phyloP scores from a whole-genome alignment of 768 basidiomycete genomes.

The Candolleomyces eurysporus region DNA sequence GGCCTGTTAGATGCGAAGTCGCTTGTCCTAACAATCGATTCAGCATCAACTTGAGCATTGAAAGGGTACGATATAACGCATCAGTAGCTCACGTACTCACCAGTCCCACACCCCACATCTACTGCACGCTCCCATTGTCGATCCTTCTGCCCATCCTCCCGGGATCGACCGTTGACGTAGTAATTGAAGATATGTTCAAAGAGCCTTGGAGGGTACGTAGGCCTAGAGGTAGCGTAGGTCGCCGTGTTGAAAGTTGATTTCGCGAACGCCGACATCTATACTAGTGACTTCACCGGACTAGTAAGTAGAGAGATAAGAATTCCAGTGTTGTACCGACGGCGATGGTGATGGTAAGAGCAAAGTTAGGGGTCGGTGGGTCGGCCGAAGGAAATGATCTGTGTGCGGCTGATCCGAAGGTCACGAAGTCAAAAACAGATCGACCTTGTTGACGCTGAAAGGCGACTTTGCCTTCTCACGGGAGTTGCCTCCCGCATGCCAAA shows the following conservation, averaged over 20 bases:
- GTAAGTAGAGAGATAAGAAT: no score
- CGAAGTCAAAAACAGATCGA: no score
- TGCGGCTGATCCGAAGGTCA: no score
- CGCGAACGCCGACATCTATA: constrained; percentile 71
- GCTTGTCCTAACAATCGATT: constrained; percentile 57
- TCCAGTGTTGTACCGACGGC: no score
- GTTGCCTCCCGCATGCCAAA: no score
- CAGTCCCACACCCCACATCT: constrained; percentile 86
- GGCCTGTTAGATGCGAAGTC: constrained; percentile 46
- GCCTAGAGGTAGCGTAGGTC: constrained; percentile 65
- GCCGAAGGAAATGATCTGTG: no score
- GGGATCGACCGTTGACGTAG: constrained; percentile 32
- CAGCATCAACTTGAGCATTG: background rate
- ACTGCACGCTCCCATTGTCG: constrained; percentile 55
- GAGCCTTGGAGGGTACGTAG: constrained; percentile 67
- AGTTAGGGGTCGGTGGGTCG: no score
- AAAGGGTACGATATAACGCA: background rate
- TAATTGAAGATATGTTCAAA: constrained; percentile 63
- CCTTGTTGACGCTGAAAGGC: no score
- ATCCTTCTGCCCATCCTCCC: no score
- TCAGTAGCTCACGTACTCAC: constrained; percentile 30
- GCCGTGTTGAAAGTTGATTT: constrained; percentile 67
- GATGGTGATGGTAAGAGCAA: no score
- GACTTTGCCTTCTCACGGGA: no score
- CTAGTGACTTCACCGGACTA: no score